Evolutionary conservation across 2,329 filamentous ascomycete species (phyloP), one percentile per base, ranked within the genome.

Genomic region (Hypocrella siamensis): DNA sequence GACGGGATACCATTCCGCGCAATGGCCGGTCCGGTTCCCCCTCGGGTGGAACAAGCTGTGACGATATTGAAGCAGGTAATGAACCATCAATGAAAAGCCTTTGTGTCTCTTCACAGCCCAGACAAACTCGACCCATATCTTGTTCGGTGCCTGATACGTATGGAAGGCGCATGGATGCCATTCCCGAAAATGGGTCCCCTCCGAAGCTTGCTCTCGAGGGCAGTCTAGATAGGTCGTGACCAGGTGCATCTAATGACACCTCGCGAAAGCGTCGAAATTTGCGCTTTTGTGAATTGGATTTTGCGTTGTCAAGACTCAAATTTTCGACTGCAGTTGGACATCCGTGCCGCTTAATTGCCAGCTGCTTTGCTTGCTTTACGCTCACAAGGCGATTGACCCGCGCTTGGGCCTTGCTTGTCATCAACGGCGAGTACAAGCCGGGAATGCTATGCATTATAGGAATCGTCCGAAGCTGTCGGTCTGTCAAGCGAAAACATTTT

Each of bases 161-260:
- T n/a, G 45, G 46, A 26, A 48, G 40, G 18, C 40, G 41, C n/a
- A 49, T 40, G 6, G 39, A 41, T 6, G 46, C 43, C 37, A 46
- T 41, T 19, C 45, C 40, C 16, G 36, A 39, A 33, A 42, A 48
- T 18, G 39, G 33, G 26, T 50, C 44, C 24, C 38, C 36, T 14
- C 34, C 36, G 19, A 42, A 35, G 15, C 35, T 36, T 10, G 34
- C 39, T 27, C 39, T 42, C 17, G 32, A 28, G 5, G 38, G 39
- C 7, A 39, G 31, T 19, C 34, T 38, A 6, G 40, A 46, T 24
- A 50, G 30, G 18, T 48, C 39, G 25, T 39, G 38, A n/a, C 38
- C 42, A 3, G 33, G 41, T 12, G 46, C 37, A 2, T 44, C 43
- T 14, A 47, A 32, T 3, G 42, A 28, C 3, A 38, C 37, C 25